These are phyloP conservation scores for Collybia sp. DNA, from an alignment of 768 basidiomycete genomes.

Conservation along the genomic window DNA sequence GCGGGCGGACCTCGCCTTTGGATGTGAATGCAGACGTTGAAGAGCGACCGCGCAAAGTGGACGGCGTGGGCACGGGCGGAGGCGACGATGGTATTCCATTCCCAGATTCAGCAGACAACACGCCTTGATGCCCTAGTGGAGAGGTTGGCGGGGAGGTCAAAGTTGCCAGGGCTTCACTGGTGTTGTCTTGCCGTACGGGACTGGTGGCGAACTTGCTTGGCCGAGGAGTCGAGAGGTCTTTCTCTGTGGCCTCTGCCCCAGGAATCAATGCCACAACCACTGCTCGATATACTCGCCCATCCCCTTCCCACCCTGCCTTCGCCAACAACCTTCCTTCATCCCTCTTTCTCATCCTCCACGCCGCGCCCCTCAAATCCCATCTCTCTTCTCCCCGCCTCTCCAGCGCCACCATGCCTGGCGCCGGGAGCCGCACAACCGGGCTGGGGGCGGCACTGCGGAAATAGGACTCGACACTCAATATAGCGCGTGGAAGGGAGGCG, in stretches of 20 bases:
- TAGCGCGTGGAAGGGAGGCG: constrained; percentile 63
- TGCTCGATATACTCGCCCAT: constrained; percentile 40
- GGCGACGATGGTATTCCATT: constrained; percentile 18
- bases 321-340: constrained; percentile 58
- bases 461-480: constrained; percentile 70
- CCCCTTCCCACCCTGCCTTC: constrained; percentile 46
- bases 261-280: constrained; percentile 2
- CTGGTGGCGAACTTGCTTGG: no score
- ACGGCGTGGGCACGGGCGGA: constrained; percentile 12
- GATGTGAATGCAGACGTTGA: constrained; percentile 57
- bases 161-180: background rate
- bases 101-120: constrained; percentile 10
- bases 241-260: background rate
- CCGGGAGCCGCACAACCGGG: constrained; percentile 67
- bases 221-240: background rate
- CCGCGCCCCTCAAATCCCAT: constrained; percentile 26
- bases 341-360: constrained; percentile 58
- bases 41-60: constrained; percentile 28
- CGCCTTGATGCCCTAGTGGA: background rate
- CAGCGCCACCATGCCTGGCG: constrained; percentile 53
- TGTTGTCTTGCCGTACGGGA: background rate
- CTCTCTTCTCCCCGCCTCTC: constrained; percentile 45
- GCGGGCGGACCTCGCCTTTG: constrained; percentile 55
- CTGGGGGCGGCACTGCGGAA: constrained; percentile 62
- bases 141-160: background rate